Conservation (phyloP, 805 yeast genomes). For the Zygosaccharomyces siamensis region DNA sequence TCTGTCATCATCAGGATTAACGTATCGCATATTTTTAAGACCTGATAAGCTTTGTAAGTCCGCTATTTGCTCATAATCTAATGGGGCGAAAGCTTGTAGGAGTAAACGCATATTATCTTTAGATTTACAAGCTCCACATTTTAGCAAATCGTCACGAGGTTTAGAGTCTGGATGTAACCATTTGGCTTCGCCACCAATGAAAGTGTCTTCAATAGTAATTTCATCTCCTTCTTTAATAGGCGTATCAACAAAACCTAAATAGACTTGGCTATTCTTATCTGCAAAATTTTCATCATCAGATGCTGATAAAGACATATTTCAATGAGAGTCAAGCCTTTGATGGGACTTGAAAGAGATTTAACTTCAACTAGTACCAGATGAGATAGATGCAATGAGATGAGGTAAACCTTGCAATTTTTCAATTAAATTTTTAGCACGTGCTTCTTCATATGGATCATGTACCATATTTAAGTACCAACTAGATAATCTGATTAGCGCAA, state of each 20-base stretch:
- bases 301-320: constrained; percentile 4
- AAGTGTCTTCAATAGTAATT: constrained; percentile 56
- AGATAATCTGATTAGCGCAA: constrained; percentile 16
- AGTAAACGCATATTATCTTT: constrained; percentile 55
- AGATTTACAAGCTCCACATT: constrained; percentile 61
- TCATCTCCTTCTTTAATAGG: constrained; percentile 46
- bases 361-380: neutral
- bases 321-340: neutral
- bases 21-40: constrained; percentile 13
- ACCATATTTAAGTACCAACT: no score
- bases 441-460: no score
- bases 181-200: constrained; percentile 73
- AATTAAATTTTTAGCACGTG: neutral
- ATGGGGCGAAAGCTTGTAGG: constrained; percentile 75
- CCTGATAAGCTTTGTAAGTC: constrained; percentile 16
- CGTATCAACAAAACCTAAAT: constrained; percentile 62
- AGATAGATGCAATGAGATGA: constrained; percentile 11
- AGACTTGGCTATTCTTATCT: constrained; percentile 37
- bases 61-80: constrained; percentile 41
- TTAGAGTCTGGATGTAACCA: constrained; percentile 62
- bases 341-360: no score
- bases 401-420: constrained; percentile 2
- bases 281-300: constrained; percentile 25
- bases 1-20: constrained; percentile 66
- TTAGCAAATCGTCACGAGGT: constrained; percentile 49